Evolutionary conservation across 164 flowering plant genomes (phyloP).

Genomic region (Chloranthus sessilifolius): DNA sequence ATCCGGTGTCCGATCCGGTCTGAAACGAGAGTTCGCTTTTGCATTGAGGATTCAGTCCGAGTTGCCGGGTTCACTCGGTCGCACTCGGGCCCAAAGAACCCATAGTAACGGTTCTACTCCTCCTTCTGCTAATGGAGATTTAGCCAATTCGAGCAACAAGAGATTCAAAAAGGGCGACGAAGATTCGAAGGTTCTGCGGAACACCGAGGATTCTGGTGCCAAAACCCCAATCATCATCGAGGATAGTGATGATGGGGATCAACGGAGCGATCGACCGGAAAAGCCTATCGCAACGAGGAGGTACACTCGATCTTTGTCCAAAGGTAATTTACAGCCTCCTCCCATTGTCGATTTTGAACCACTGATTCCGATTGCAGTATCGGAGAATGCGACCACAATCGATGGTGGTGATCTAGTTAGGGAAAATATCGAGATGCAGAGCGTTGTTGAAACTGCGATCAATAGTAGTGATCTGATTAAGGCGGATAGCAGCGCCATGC

Average conservation of each 20-base stretch:
- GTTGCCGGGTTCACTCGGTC: conserved; percentile 14
- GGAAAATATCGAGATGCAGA: too few relatives aligned
- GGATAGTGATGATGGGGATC: not conserved
- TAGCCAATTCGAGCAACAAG: conserved; percentile 8
- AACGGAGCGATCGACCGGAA: not conserved
- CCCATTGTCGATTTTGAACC: too few relatives aligned
- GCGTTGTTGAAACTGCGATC: not conserved
- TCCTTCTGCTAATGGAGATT: not conserved
- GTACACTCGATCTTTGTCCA: conserved; percentile 8
- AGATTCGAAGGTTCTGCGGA: conserved; percentile 1
- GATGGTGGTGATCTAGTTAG: too few relatives aligned
- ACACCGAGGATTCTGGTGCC: not conserved
- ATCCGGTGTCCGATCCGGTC: conserved; percentile 19
- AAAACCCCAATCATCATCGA: not conserved
- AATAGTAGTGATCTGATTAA: too few relatives aligned
- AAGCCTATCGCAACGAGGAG: conserved; percentile 14
- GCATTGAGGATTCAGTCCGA: conserved; percentile 24
- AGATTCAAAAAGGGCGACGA: conserved; percentile 9
- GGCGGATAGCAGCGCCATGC: too few relatives aligned
- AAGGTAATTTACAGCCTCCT: conserved; percentile 1
- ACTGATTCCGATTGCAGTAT: too few relatives aligned
- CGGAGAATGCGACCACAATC: too few relatives aligned
- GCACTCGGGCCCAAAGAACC: conserved; percentile 12
- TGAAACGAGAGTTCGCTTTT: conserved; percentile 31
- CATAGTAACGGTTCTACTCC: not conserved